Evolutionary conservation across 345 rosid genomes (phyloP), one percentile per base, ranked within the genome.

Genomic region (Psidium friedrichsthalianum): DNA sequence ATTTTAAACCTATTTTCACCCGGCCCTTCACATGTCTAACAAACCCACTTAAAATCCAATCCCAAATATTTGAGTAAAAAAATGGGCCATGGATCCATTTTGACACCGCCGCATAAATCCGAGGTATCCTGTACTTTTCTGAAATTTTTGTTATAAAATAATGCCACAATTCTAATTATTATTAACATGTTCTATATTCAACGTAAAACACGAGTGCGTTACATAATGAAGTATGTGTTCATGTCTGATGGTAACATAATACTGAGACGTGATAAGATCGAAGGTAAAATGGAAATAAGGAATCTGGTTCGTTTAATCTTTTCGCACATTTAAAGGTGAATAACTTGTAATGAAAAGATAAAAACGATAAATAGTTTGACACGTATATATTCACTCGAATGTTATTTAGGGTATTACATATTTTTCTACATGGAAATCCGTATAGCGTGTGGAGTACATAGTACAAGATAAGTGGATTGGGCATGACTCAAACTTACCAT

Each of bases 231-330:
- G 24, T 5, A 32, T 1, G 44, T 32, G 76, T 8, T 64, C 44
- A 32, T 32, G 78, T 32, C 6, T 32, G 11, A 64, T 11, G 44
- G 76, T 8, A 1, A 32, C 76, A 36, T 16, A 64, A 29, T 29
- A 15, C 42, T 15, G 9, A 57, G 64, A 57, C 14, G 13, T 2
- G 29, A 61, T 27, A 15, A 61, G 74, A 14, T 61, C 0, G 2
- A 61, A 27, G 27, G 74, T 29, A 14, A 61, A 27, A 61, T 27
- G 2, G 40, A 27, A 61, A 61, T 61, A 6, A 29, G 1, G 40
- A 15, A 27, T 61, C 0, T 29, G 11, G 29, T 14, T 15, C 21
- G 11, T 61, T 2, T 1, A 0, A 36, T 29, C 2, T 10, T 29
- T 32, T 61, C 8, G 11, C 10, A 10, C 74, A 0, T 16, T 16